phyloP scores from a whole-genome alignment of 805 yeast species.

The Ogataea allantospora region DNA sequence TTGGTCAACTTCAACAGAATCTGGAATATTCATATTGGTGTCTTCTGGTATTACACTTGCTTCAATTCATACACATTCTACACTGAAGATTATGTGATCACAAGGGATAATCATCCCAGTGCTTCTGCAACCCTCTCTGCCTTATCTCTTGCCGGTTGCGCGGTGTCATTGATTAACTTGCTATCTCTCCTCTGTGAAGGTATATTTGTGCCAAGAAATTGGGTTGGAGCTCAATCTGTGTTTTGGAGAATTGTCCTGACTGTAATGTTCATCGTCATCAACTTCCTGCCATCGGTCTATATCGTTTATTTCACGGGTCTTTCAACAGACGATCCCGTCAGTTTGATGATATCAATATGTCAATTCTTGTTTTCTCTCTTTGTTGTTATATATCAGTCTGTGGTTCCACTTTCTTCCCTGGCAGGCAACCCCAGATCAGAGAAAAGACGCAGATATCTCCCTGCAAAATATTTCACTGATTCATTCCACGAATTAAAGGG shows the following conservation, averaged over 20 bases:
- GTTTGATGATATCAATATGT: conserved; percentile 45
- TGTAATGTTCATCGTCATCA: conserved; percentile 41
- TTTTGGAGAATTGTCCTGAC: conserved; percentile 45
- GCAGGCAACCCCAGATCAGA: conserved; percentile 42
- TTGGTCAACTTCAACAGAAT: conserved; percentile 72
- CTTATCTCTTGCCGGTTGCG: conserved; percentile 65
- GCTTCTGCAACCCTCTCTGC: conserved; percentile 52
- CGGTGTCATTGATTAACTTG: conserved; percentile 57
- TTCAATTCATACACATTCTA: conserved; percentile 68
- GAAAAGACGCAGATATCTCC: conserved; percentile 42
- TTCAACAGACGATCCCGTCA: conserved; percentile 33
- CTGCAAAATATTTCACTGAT: conserved; percentile 59
- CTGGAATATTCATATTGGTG: conserved; percentile 72
- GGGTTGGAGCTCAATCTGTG: conserved; percentile 70
- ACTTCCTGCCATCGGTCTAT: conserved; percentile 51
- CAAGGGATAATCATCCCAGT: conserved; percentile 59
- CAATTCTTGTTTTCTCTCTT: conserved; percentile 57
- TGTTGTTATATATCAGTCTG: conserved; percentile 54
- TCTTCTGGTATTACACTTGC: conserved; percentile 76
- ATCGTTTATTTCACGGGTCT: conserved; percentile 43
- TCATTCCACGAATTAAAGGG: conserved; percentile 54
- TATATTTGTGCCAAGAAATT: conserved; percentile 64
- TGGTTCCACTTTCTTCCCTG: conserved; percentile 59
- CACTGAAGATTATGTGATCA: conserved; percentile 53
- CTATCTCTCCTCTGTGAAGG: conserved; percentile 57